Evolutionary conservation across 805 yeast species (phyloP).

Genomic region (Saccharomycopsis malanga): DNA sequence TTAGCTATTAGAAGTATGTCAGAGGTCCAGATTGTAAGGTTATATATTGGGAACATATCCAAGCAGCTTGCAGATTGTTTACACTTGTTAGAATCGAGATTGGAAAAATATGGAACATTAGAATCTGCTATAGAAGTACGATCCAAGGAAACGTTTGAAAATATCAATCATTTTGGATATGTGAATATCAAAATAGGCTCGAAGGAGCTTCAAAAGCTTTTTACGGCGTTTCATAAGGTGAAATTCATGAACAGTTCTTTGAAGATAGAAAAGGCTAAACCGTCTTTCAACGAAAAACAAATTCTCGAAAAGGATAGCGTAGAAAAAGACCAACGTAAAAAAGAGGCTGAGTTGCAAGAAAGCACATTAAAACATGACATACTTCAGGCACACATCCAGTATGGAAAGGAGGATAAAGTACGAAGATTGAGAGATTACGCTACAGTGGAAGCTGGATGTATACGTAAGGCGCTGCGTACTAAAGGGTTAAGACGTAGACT

Average conservation of each 20-base stretch:
- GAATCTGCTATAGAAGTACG: conserved; percentile 41
- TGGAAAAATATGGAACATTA: conserved; percentile 57
- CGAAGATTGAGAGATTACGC: conserved; percentile 33
- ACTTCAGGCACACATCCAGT: conserved; percentile 26
- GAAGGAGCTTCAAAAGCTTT: conserved; percentile 42
- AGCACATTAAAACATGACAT: conserved; percentile 23
- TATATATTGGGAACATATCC: conserved; percentile 69
- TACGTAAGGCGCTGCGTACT: conserved; percentile 46
- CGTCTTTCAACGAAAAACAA: conserved; percentile 32
- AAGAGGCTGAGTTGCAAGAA: conserved; percentile 29
- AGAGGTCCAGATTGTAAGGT: conserved; percentile 25
- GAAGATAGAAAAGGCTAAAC: conserved; percentile 55
- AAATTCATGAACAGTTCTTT: conserved; percentile 69
- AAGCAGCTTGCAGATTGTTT: conserved; percentile 39
- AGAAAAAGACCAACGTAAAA: conserved; percentile 43
- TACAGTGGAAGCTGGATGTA: conserved; percentile 42
- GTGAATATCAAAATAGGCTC: conserved; percentile 49
- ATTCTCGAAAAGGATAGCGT: conserved; percentile 23
- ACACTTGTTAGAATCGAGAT: conserved; percentile 44
- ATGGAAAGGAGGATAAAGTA: conserved; percentile 32
- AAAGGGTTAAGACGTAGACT: conserved; percentile 35
- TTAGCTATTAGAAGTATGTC: too few relatives aligned
- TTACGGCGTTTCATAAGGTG: conserved; percentile 57
- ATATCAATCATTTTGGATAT: conserved; percentile 51
- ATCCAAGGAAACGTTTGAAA: conserved; percentile 46